phyloP scores from a whole-genome alignment of 257 asterid species.

The Petunia axillaris region DNA sequence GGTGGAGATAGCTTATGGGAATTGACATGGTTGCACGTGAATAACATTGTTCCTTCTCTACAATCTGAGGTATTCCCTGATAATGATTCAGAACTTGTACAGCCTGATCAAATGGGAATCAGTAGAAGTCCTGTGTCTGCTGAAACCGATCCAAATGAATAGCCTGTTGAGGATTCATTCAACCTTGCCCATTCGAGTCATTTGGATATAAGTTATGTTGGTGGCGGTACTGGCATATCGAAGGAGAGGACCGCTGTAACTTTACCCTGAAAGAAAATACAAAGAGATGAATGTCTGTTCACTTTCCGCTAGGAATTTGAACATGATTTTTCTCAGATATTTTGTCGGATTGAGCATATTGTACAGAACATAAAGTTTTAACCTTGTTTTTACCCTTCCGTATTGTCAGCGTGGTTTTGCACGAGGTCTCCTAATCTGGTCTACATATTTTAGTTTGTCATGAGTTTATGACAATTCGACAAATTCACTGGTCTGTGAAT shows the following conservation, averaged over 20 bases:
- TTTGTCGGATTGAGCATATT: slow-evolving; percentile 36
- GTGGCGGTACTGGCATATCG: slow-evolving; percentile 19
- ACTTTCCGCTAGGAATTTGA: slow-evolving; percentile 26
- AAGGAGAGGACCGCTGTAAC: slow-evolving; percentile 21
- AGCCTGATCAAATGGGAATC: slow-evolving; percentile 29
- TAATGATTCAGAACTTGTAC: slow-evolving; percentile 48
- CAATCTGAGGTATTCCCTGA: slow-evolving; percentile 71
- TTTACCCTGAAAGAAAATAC: slow-evolving; percentile 27
- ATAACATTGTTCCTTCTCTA: slow-evolving; percentile 70
- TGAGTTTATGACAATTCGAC: not conserved
- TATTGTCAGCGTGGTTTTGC: not conserved
- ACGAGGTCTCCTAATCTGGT: not conserved
- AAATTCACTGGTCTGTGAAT: not conserved
- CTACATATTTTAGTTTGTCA: not conserved
- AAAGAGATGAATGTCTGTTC: slow-evolving; percentile 26
- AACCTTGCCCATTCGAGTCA: not conserved
- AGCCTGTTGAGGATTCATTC: not conserved
- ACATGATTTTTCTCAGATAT: slow-evolving; percentile 30
- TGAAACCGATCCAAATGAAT: slow-evolving; percentile 36
- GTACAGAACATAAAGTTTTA: slow-evolving; percentile 47
- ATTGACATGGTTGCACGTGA: slow-evolving; percentile 90
- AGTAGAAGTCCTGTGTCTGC: slow-evolving; percentile 27
- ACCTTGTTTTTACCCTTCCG: slow-evolving; percentile 22
- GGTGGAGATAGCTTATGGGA: slow-evolving; percentile 96
- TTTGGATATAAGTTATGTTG: not conserved